Evolutionary conservation across 2,329 filamentous ascomycete genomes (phyloP).

Genomic region (Sclerotinia trifoliorum): DNA sequence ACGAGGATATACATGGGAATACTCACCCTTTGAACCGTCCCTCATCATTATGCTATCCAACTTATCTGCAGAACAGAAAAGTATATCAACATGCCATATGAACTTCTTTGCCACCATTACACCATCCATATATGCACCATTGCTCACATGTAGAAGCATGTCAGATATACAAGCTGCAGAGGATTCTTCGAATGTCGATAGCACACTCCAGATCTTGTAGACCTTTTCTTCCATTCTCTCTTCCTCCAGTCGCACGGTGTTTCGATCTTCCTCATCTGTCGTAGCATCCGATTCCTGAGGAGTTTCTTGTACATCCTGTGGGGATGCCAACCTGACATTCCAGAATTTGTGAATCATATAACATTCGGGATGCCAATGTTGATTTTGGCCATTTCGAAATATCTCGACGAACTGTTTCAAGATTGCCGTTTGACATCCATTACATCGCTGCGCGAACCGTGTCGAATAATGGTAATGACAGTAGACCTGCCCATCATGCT

Average conservation of each 20-base stretch:
- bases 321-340: conserved; percentile 75
- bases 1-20: not conserved
- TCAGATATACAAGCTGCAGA: conserved; percentile 98
- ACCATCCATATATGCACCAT: conserved; percentile 92
- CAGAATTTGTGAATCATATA: conserved; percentile 99
- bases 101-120: conserved; percentile 94
- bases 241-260: conserved; percentile 77
- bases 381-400: conserved; percentile 94
- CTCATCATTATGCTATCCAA: conserved; percentile 71
- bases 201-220: conserved; percentile 95
- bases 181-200: conserved; percentile 96
- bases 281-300: conserved; percentile 46
- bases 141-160: conserved; percentile 98
- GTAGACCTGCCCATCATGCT: conserved; percentile 93
- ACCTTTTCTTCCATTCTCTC: conserved; percentile 98
- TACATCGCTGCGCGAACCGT: conserved; percentile 92
- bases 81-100: conserved; percentile 90
- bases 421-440: conserved; percentile 95
- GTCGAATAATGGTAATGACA: conserved; percentile 99
- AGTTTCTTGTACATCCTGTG: conserved; percentile 49
- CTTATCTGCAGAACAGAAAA: conserved; percentile 85
- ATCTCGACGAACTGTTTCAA: conserved; percentile 99
- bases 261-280: conserved; percentile 66
- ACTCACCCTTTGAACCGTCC: conserved; percentile 71
- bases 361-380: conserved; percentile 99